Evolutionary conservation across 139 green algal species (phyloP), one percentile per base, ranked within the genome.

Genomic region (Chloropicon primus): DNA sequence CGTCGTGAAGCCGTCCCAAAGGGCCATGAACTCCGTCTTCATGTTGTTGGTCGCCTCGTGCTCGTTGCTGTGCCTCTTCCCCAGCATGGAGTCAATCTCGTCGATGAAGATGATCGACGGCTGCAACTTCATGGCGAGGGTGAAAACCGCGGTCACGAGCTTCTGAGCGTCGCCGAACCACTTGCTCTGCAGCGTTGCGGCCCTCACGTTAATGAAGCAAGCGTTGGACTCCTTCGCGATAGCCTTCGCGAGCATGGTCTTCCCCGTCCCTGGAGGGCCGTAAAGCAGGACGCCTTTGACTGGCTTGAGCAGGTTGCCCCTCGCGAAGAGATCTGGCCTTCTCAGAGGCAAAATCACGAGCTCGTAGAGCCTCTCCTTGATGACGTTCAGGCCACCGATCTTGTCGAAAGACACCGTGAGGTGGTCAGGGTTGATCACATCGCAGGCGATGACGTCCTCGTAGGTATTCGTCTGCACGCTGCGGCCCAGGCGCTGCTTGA

Each of bases 91-190:
- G 83, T 98, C 94, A 1, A 97, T 89, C 84, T 98, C 93, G 86
- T 97, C 91, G 5, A 98, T 94, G 85, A 98, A 98, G 72, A 98
- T 94, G 84, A 98, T 96, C 71, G 85, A 88, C 1, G 93, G 92
- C 84, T 97, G 84, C 72, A 98, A 84, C 85, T 98, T 97, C 53
- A 79, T 79, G 0, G 93, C 93, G 54, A 97, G 79, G 24, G 84
- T 91, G 84, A 96, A 97, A 10, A 96, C 84, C 24, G 90, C 93
- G 27, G 84, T 82, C 77, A 95, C 87, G 54, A 94, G 84, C 83
- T 96, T 96, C 81, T 96, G 89, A 1, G 91, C 92, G 77, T 97
- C 94, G 1, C 94, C 94, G 77, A 94, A 93, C 93, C 94, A 98
- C 87, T 98, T 98, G 86, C 79, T 91, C 80, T 96, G 89, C 28